Conservation (phyloP, 805 yeast species). For the Naumovozyma baii region DNA sequence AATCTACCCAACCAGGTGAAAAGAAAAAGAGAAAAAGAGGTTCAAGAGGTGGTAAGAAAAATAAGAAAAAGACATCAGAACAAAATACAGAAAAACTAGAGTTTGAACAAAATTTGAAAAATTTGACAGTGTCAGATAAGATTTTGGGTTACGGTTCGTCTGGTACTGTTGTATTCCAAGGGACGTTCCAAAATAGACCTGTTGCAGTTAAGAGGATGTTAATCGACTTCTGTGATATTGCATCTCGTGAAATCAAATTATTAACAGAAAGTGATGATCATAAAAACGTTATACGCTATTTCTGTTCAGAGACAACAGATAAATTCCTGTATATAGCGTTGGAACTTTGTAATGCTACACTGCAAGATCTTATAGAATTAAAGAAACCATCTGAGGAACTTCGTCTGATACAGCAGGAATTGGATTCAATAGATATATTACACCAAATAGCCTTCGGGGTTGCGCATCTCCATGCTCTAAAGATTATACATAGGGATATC, state of each 20-base stretch:
- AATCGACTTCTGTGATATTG: constrained; percentile 85
- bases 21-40: constrained; percentile 69
- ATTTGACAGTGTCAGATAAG: constrained; percentile 54
- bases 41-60: constrained; percentile 69
- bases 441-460: constrained; percentile 77
- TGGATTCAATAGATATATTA: constrained; percentile 44
- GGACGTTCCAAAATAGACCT: constrained; percentile 82
- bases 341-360: constrained; percentile 80
- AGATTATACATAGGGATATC: constrained; percentile 88
- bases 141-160: constrained; percentile 94
- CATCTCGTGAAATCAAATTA: constrained; percentile 79
- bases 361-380: constrained; percentile 74
- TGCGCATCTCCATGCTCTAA: constrained; percentile 75
- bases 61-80: constrained; percentile 17
- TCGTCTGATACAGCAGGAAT: constrained; percentile 31
- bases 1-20: constrained; percentile 6
- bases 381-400: constrained; percentile 30
- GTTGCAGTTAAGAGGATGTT: constrained; percentile 95
- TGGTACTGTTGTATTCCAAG: constrained; percentile 90
- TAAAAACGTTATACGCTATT: constrained; percentile 88
- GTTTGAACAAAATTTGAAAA: constrained; percentile 33
- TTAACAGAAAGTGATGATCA: constrained; percentile 94
- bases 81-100: constrained; percentile 10
- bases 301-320: constrained; percentile 84
- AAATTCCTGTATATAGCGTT: constrained; percentile 85